Conservation (phyloP, 1,139 yeast species). For the Pichia terricola region DNA sequence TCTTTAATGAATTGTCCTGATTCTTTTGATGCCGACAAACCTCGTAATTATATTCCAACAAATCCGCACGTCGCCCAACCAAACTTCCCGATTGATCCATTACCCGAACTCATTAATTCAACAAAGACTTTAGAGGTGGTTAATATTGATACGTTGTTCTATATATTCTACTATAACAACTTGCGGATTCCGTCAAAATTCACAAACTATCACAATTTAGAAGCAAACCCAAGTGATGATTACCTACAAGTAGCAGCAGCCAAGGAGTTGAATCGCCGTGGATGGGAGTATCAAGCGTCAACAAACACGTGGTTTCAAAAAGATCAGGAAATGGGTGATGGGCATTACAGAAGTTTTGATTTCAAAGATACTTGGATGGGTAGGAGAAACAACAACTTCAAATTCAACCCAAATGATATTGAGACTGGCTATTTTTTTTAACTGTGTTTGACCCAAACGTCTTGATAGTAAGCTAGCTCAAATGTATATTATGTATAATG, state of each 20-base stretch:
- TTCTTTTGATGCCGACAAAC: slow-evolving; percentile 82
- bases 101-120: slow-evolving; percentile 42
- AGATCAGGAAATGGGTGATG: slow-evolving; percentile 32
- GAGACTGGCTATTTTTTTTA: slow-evolving; percentile 6
- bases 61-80: slow-evolving; percentile 86
- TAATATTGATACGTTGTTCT: slow-evolving; percentile 83
- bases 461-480: too few species aligned
- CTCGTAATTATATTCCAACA: slow-evolving; percentile 68
- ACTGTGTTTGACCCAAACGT: too few species aligned
- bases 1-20: slow-evolving; percentile 89
- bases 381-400: slow-evolving; percentile 64
- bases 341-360: slow-evolving; percentile 72
- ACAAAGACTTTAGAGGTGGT: slow-evolving; percentile 54
- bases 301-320: slow-evolving; percentile 74
- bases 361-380: slow-evolving; percentile 85
- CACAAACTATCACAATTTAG: slow-evolving; percentile 16
- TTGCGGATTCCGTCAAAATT: slow-evolving; percentile 23
- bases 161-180: slow-evolving; percentile 74
- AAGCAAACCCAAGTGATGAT: slow-evolving; percentile 26
- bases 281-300: slow-evolving; percentile 79
- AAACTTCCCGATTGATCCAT: slow-evolving; percentile 87
- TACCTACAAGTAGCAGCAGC: slow-evolving; percentile 78
- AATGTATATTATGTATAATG: too few species aligned
- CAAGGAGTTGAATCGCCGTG: slow-evolving; percentile 66
- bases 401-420: slow-evolving; percentile 32